phyloP scores from a whole-genome alignment of 139 green algal genomes.

The Chlorella sp. region DNA sequence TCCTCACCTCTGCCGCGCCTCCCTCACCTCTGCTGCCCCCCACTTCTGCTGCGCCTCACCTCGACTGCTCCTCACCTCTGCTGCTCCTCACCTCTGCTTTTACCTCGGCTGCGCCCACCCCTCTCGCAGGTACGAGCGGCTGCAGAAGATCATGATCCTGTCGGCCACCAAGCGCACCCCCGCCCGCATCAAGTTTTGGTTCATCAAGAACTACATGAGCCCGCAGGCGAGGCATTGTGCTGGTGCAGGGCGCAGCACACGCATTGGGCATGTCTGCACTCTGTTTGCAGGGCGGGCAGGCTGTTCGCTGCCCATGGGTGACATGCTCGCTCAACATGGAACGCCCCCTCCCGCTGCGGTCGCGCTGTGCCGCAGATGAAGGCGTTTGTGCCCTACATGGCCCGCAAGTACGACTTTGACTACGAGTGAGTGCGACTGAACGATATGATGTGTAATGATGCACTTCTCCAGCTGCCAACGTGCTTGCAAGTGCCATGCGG shows the following conservation, averaged over 20 bases:
- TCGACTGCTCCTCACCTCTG: neutral
- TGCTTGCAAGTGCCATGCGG: too few relatives aligned
- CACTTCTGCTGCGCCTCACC: neutral
- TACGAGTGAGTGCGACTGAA: conserved; percentile 70
- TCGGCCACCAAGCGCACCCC: conserved; percentile 89
- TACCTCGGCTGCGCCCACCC: too few relatives aligned
- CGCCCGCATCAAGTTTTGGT: conserved; percentile 96
- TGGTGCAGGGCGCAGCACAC: too few relatives aligned
- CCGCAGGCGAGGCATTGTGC: conserved; percentile 56
- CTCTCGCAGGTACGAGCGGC: conserved; percentile 84
- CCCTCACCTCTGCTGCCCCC: too few relatives aligned
- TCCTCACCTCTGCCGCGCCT: too few relatives aligned
- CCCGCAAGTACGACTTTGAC: conserved; percentile 89
- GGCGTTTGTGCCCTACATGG: conserved; percentile 90
- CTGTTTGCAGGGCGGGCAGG: too few relatives aligned
- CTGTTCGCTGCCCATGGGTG: neutral
- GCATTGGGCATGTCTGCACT: neutral
- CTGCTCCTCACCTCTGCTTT: too few relatives aligned
- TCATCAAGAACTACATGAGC: conserved; percentile 99
- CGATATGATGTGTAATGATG: too few relatives aligned
- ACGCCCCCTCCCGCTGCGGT: neutral
- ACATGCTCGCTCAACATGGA: neutral
- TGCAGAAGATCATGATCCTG: conserved; percentile 99
- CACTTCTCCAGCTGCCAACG: too few relatives aligned
- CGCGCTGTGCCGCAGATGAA: conserved; percentile 57